These are phyloP conservation scores for Diaporthe citriasiana DNA, from an alignment of 2,329 filamentous ascomycete genomes.

Conservation along the genomic window DNA sequence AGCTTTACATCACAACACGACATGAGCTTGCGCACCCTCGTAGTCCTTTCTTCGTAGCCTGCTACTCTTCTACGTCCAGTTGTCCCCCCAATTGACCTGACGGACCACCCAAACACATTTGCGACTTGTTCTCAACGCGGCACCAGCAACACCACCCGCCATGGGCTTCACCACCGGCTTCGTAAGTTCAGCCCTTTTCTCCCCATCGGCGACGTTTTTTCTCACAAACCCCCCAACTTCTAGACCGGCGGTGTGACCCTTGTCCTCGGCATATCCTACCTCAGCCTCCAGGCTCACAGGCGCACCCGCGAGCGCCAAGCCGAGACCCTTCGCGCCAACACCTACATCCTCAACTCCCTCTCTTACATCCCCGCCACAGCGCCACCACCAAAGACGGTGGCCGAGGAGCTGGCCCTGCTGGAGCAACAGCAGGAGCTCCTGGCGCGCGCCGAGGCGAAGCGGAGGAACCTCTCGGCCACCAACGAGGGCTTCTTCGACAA, in stretches of 20 bases:
- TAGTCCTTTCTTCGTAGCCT: background rate
- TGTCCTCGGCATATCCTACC: slow-evolving; percentile 80
- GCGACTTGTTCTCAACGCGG: slow-evolving; percentile 18
- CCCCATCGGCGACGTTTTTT: slow-evolving; percentile 1
- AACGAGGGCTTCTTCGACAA: slow-evolving; percentile 72
- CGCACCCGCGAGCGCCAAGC: slow-evolving; percentile 74
- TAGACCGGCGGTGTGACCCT: slow-evolving; percentile 83
- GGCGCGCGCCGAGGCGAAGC: slow-evolving; percentile 32
- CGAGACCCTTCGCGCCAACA: slow-evolving; percentile 69
- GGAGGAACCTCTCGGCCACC: slow-evolving; percentile 11
- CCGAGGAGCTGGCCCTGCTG: slow-evolving; percentile 41
- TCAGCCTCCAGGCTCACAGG: slow-evolving; percentile 78
- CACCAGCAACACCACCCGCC: slow-evolving; percentile 45
- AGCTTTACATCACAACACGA: background rate
- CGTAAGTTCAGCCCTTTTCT: slow-evolving; percentile 63
- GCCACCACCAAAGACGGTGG: slow-evolving; percentile 56
- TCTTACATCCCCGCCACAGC: slow-evolving; percentile 61
- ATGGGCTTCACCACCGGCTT: slow-evolving; percentile 85
- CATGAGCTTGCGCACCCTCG: background rate
- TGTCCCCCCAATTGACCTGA: slow-evolving; percentile 4
- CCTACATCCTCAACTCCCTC: slow-evolving; percentile 66
- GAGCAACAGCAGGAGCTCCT: slow-evolving; percentile 43
- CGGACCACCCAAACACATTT: slow-evolving; percentile 46
- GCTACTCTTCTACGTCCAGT: background rate
- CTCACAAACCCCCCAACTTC: slow-evolving; percentile 34